Conservation (phyloP, 1,284 basidiomycete species). For the Cryptococcus sp. region DNA sequence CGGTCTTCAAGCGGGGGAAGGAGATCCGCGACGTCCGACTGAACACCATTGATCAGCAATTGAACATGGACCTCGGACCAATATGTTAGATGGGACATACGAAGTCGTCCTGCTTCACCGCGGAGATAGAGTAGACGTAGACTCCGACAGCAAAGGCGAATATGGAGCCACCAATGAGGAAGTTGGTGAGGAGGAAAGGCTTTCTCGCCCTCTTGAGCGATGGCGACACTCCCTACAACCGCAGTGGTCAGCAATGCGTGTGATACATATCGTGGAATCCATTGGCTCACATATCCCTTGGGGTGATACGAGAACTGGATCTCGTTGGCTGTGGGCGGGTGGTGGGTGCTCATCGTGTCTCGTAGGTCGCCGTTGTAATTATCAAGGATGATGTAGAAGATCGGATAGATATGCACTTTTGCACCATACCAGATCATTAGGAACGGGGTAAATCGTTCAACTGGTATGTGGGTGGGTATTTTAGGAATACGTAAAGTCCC, state of each 20-base stretch:
- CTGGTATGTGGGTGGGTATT: no score
- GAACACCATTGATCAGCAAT: background rate
- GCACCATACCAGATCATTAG: no score
- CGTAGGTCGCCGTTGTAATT: no score
- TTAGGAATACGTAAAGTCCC: no score
- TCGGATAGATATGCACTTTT: no score
- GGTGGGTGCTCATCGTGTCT: no score
- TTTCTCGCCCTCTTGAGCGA: constrained; percentile 82
- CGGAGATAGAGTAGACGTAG: constrained; percentile 89
- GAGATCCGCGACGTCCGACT: constrained; percentile 54
- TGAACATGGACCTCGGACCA: background rate
- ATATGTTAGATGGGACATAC: constrained; percentile 45
- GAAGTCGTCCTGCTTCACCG: constrained; percentile 91
- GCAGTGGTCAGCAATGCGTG: background rate
- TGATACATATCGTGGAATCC: no score
- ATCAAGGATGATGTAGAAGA: no score
- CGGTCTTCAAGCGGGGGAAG: constrained; percentile 50
- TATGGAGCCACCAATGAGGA: constrained; percentile 72
- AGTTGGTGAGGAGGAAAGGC: constrained; percentile 78
- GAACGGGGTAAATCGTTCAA: no score
- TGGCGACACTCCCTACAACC: constrained; percentile 71
- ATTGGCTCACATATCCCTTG: constrained; percentile 21
- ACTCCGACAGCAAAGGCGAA: constrained; percentile 77
- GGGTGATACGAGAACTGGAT: constrained; percentile 20
- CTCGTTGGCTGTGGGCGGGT: constrained; percentile 3